phyloP scores from a whole-genome alignment of 2,329 filamentous ascomycete species.

The Monilinia vaccinii-corymbosi region DNA sequence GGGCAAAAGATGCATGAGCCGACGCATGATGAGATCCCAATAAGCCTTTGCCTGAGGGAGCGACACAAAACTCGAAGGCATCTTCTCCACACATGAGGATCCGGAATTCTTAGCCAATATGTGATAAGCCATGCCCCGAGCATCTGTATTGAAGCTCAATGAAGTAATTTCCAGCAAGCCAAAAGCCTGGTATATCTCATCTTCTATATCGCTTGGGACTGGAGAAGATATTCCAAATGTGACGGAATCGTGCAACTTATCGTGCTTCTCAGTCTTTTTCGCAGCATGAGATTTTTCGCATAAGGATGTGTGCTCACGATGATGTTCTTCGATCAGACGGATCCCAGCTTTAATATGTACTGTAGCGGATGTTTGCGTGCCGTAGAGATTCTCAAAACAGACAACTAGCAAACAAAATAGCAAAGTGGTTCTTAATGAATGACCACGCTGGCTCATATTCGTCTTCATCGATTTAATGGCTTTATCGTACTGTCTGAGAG shows the following conservation, averaged over 20 bases:
- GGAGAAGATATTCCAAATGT: slow-evolving; percentile 2
- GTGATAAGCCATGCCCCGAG: background rate
- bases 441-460: background rate
- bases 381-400: background rate
- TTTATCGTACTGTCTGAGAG: background rate
- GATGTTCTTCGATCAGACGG: background rate
- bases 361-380: background rate
- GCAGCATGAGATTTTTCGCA: background rate
- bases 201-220: background rate
- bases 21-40: slow-evolving; percentile 1
- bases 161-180: background rate
- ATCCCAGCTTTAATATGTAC: background rate
- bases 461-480: background rate
- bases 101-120: slow-evolving; percentile 1
- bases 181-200: background rate
- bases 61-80: background rate
- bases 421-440: background rate
- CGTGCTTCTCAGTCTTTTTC: background rate
- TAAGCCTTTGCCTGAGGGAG: background rate
- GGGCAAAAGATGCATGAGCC: background rate
- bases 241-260: background rate
- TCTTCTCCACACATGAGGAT: background rate
- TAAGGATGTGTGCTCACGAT: background rate
- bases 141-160: background rate
- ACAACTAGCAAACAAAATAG: background rate